Percentiles rank a stretch among this genome's conserved stretches.
Conservation (phyloP, 441 rosid species). For the Populus hybrid region DNA sequence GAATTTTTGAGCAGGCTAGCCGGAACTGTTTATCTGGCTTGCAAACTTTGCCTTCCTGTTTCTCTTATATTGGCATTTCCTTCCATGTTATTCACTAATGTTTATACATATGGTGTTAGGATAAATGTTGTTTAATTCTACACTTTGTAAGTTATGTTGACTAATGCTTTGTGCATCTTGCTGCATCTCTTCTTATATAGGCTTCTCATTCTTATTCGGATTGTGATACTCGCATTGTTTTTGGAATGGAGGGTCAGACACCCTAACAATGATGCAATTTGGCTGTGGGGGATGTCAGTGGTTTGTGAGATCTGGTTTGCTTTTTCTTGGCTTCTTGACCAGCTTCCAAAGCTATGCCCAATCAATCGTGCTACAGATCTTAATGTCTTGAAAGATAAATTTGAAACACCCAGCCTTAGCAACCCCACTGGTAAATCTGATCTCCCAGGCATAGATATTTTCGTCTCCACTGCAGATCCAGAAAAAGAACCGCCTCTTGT, state of each 20-base stretch:
- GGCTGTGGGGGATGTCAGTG: conserved; percentile 97
- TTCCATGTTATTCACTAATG: neutral
- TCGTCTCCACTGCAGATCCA: conserved; percentile 94
- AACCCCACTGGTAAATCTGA: conserved; percentile 86
- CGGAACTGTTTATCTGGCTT: neutral
- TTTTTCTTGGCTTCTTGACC: conserved; percentile 94
- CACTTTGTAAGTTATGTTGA: neutral
- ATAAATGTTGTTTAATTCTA: neutral
- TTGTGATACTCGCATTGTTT: conserved; percentile 68
- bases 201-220: conserved; percentile 69
- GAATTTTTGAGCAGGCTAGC: neutral
- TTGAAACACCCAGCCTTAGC: conserved; percentile 60
- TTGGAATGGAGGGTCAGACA: conserved; percentile 64
- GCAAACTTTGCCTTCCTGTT: neutral
- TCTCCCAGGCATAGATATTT: conserved; percentile 84
- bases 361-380: conserved; percentile 85
- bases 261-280: conserved; percentile 63
- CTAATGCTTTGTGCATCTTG: conserved; percentile 2
- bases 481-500: conserved; percentile 97
- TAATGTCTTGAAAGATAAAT: conserved; percentile 78
- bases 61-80: neutral
- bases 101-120: neutral
- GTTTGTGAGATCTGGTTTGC: conserved; percentile 96
- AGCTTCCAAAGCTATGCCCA: conserved; percentile 87
- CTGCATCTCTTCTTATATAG: conserved; percentile 29